Evolutionary conservation across 176 grass and related monocot genomes (phyloP).

Genomic region (Ampelocalamus luodianensis): DNA sequence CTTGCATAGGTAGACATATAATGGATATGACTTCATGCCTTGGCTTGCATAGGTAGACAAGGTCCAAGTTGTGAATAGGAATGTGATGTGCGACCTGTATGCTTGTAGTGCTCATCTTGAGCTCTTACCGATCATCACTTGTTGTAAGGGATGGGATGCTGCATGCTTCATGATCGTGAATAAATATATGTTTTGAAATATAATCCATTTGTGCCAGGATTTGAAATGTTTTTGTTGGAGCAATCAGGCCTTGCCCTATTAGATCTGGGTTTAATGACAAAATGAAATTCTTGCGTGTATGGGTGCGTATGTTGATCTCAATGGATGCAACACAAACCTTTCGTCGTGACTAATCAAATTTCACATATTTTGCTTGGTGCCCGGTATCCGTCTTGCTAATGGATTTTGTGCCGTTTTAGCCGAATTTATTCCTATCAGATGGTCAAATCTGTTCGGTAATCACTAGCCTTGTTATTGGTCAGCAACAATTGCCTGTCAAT

Average conservation of each 20-base stretch:
- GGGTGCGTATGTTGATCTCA: neutral
- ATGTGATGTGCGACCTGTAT: neutral
- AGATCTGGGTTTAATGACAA: neutral
- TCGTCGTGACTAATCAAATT: too few species aligned
- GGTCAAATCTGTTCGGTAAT: too few species aligned
- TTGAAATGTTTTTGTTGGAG: neutral
- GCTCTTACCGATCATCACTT: neutral
- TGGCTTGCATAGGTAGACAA: neutral
- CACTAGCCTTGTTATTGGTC: too few species aligned
- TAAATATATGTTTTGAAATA: neutral
- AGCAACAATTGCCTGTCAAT: too few species aligned
- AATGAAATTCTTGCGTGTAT: too few species aligned
- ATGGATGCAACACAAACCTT: neutral
- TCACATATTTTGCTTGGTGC: too few species aligned
- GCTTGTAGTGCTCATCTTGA: conserved; percentile 3
- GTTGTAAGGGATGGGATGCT: neutral
- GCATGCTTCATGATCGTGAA: neutral
- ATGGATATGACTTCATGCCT: neutral
- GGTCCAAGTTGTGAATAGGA: conserved; percentile 24
- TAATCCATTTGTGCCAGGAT: too few species aligned
- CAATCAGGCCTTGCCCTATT: neutral
- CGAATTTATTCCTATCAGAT: too few species aligned
- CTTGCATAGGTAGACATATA: too few species aligned
- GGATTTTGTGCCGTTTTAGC: too few species aligned
- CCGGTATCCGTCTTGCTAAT: too few species aligned